phyloP scores from a whole-genome alignment of 1,139 yeast genomes.

The Debaryomyces psychrophilus region DNA sequence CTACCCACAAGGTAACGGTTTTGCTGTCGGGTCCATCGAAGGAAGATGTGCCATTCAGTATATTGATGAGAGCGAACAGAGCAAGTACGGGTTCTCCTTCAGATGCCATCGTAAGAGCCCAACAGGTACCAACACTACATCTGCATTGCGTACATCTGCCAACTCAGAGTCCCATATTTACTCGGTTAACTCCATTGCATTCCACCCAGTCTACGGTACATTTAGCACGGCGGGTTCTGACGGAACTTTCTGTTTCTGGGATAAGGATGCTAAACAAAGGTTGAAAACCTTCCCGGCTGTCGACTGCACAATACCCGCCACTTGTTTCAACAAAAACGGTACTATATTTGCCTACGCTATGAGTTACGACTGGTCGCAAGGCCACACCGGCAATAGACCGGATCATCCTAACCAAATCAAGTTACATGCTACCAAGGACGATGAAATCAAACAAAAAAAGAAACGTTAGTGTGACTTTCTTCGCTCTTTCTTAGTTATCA shows the following conservation, averaged over 20 bases:
- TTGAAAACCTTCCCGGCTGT: conserved; percentile 78
- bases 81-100: conserved; percentile 78
- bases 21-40: conserved; percentile 90
- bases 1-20: conserved; percentile 88
- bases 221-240: conserved; percentile 95
- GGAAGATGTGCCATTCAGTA: conserved; percentile 98
- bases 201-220: conserved; percentile 91
- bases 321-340: conserved; percentile 84
- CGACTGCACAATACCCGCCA: conserved; percentile 73
- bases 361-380: conserved; percentile 95
- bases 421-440: conserved; percentile 83
- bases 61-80: conserved; percentile 80
- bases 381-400: conserved; percentile 74
- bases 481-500: not conserved
- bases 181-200: conserved; percentile 76
- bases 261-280: conserved; percentile 88
- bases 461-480: conserved; percentile 27
- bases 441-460: conserved; percentile 82
- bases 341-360: conserved; percentile 87
- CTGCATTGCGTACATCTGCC: conserved; percentile 34
- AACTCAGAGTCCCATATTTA: conserved; percentile 59
- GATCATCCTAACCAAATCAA: conserved; percentile 77
- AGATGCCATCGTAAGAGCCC: conserved; percentile 82
- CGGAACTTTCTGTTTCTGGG: conserved; percentile 96
- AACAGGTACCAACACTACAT: conserved; percentile 32